Evolutionary conservation across 441 rosid genomes (phyloP).

Genomic region (Eruca vesicaria): DNA sequence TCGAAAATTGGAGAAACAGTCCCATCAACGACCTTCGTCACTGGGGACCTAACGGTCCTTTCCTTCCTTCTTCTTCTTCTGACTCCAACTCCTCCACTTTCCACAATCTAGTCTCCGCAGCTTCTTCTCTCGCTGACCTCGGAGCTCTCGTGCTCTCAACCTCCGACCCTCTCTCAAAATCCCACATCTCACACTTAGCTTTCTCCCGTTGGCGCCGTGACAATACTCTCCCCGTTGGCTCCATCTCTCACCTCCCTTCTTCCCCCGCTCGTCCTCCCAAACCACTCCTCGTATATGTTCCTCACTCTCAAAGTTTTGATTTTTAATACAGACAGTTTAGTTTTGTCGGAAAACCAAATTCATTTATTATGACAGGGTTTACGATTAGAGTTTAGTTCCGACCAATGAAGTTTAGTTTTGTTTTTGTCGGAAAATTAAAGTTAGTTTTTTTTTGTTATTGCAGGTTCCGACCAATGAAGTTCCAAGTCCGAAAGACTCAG

Average conservation of each 20-base stretch:
- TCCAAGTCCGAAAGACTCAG: constrained; percentile 66
- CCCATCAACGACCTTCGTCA: constrained; percentile 59
- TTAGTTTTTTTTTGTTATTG: background rate
- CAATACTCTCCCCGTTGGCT: constrained; percentile 56
- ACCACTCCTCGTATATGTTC: constrained; percentile 48
- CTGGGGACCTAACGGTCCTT: constrained; percentile 70
- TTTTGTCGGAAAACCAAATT: background rate
- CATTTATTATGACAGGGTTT: too few relatives aligned
- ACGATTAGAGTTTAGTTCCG: too few relatives aligned
- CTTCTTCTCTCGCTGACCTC: constrained; percentile 77
- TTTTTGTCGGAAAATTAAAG: background rate
- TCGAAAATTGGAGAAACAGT: constrained; percentile 60
- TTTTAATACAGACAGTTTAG: background rate
- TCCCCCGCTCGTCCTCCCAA: constrained; percentile 56
- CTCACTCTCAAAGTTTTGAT: background rate
- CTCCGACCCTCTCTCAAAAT: constrained; percentile 56
- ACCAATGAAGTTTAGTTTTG: too few relatives aligned
- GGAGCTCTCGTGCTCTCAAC: constrained; percentile 81
- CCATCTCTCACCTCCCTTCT: constrained; percentile 47
- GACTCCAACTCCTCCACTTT: background rate
- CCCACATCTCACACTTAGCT: constrained; percentile 71
- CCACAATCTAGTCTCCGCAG: constrained; percentile 20
- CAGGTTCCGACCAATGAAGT: constrained; percentile 81
- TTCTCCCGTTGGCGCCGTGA: constrained; percentile 65
- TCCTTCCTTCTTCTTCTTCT: constrained; percentile 20